Evolutionary conservation across 164 flowering plant species (phyloP).

Genomic region (Dillenia turbinata): DNA sequence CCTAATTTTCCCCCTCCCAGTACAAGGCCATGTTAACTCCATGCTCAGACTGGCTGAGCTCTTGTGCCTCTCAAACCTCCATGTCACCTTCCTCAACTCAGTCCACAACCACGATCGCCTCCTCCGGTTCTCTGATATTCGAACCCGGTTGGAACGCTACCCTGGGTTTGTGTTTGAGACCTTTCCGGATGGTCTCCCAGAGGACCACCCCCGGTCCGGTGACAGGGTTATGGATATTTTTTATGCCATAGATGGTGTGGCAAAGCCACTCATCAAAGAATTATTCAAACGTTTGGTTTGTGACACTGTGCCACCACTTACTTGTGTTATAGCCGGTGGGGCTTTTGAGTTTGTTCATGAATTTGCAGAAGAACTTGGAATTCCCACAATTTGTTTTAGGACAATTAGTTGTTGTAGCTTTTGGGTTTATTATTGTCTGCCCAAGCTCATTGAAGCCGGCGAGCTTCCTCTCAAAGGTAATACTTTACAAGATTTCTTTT

Average conservation of each 20-base stretch:
- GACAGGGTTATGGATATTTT: conserved; percentile 13
- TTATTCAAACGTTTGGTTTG: conserved; percentile 1
- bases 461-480: conserved; percentile 37
- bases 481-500: neutral
- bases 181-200: conserved; percentile 32
- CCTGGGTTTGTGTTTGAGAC: conserved; percentile 22
- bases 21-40: conserved; percentile 48
- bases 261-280: conserved; percentile 17
- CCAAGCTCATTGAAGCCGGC: conserved; percentile 24
- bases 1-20: conserved; percentile 38
- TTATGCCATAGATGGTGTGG: conserved; percentile 7
- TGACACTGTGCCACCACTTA: conserved; percentile 10
- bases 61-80: conserved; percentile 28
- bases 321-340: conserved; percentile 33
- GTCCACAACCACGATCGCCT: conserved; percentile 38
- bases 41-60: conserved; percentile 48
- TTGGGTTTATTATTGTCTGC: conserved; percentile 27
- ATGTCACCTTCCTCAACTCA: conserved; percentile 43
- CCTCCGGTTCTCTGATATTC: conserved; percentile 9
- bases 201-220: conserved; percentile 22
- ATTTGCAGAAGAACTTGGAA: conserved; percentile 25
- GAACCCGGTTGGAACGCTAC: conserved; percentile 1
- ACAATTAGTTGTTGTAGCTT: conserved; percentile 25
- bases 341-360: conserved; percentile 18
- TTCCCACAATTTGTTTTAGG: conserved; percentile 21